phyloP scores from a whole-genome alignment of 1,139 yeast genomes.

The Kurtzmaniella quercitrusa region DNA sequence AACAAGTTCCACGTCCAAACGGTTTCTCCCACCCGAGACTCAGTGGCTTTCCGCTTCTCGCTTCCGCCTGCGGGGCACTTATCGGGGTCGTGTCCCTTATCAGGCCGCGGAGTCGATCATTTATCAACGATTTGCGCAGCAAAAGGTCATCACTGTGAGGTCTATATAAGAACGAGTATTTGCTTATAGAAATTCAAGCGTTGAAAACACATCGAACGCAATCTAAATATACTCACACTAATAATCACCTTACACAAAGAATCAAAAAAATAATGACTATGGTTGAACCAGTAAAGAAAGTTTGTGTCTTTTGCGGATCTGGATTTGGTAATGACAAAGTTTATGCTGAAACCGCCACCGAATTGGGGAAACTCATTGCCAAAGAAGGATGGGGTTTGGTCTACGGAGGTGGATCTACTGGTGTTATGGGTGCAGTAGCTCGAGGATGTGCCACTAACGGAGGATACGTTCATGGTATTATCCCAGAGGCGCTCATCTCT shows the following conservation, averaged over 20 bases:
- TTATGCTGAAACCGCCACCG: constrained; percentile 51
- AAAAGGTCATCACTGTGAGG: background rate
- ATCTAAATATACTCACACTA: background rate
- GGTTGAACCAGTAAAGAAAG: constrained; percentile 35
- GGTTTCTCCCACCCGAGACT: background rate
- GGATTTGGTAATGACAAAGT: constrained; percentile 58
- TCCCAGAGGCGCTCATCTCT: constrained; percentile 76
- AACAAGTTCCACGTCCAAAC: too few species aligned
- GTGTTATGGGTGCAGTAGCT: constrained; percentile 86
- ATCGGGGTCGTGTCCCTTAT: background rate
- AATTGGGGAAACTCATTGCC: constrained; percentile 60
- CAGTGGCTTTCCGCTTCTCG: background rate
- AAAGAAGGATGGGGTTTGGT: constrained; percentile 68
- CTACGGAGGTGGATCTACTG: constrained; percentile 89
- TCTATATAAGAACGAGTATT: background rate
- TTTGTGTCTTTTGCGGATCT: constrained; percentile 88
- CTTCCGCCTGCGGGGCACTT: constrained; percentile 1
- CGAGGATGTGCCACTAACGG: constrained; percentile 60
- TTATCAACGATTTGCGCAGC: background rate
- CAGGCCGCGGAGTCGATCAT: constrained; percentile 1
- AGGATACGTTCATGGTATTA: constrained; percentile 82
- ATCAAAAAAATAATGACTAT: constrained; percentile 7
- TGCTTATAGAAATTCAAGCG: background rate
- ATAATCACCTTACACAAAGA: background rate
- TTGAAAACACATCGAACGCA: background rate